Percentiles rank a stretch among this genome's conserved stretches.
Evolutionary conservation across 2,329 filamentous ascomycete species (phyloP).

Genomic region (Fusarium pseudonygamai): DNA sequence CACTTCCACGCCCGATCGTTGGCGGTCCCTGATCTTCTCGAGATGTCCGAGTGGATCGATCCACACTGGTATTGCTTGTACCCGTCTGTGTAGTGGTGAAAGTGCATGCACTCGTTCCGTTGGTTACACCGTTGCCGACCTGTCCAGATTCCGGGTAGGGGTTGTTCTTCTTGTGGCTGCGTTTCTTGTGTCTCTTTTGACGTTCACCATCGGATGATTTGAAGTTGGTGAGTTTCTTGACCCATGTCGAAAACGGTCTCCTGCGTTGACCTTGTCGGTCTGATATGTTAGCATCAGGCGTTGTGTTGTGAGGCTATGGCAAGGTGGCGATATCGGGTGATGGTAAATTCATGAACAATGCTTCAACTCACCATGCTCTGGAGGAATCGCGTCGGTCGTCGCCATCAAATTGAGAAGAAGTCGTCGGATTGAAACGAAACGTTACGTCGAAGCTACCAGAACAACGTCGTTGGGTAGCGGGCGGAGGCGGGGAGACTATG

Average conservation of each 20-base stretch:
- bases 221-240: slow-evolving; percentile 91
- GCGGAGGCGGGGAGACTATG: slow-evolving; percentile 33
- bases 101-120: slow-evolving; percentile 61
- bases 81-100: slow-evolving; percentile 66
- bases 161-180: slow-evolving; percentile 78
- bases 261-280: slow-evolving; percentile 75
- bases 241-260: slow-evolving; percentile 90
- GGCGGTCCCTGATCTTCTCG: slow-evolving; percentile 66
- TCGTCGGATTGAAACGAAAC: slow-evolving; percentile 7
- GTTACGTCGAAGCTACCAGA: slow-evolving; percentile 15
- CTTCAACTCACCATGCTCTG: slow-evolving; percentile 37
- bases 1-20: slow-evolving; percentile 74
- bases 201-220: slow-evolving; percentile 73
- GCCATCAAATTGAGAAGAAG: slow-evolving; percentile 36
- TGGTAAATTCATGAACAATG: background rate
- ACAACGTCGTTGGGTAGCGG: slow-evolving; percentile 34
- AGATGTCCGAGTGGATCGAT: slow-evolving; percentile 69
- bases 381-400: slow-evolving; percentile 41
- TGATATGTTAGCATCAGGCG: slow-evolving; percentile 54
- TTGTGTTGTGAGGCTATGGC: slow-evolving; percentile 3
- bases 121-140: slow-evolving; percentile 48
- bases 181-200: slow-evolving; percentile 61
- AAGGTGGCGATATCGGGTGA: slow-evolving; percentile 12
- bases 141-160: slow-evolving; percentile 89
- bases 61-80: slow-evolving; percentile 62